Conservation (phyloP, 1,284 basidiomycete species). For the Malassezia pachydermatis region DNA sequence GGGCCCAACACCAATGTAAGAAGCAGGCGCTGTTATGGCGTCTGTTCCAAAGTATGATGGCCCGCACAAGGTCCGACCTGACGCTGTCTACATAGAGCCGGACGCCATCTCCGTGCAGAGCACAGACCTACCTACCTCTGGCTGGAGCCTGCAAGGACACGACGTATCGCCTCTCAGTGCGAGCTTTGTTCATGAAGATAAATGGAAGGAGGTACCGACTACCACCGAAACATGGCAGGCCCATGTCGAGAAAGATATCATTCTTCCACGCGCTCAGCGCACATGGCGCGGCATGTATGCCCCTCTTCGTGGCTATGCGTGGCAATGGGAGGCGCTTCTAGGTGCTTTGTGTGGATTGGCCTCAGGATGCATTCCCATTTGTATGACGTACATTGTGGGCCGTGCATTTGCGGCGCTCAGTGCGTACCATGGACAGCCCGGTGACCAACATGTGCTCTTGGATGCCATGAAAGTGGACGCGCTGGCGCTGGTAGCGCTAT, state of each 20-base stretch:
- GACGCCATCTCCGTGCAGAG: too few species aligned
- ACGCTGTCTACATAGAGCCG: too few species aligned
- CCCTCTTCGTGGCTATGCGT: slow-evolving; percentile 23
- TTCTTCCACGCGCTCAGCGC: slow-evolving; percentile 11
- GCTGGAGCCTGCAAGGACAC: not conserved
- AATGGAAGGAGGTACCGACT: not conserved
- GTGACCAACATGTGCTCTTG: slow-evolving; percentile 44
- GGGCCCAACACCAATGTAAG: too few species aligned
- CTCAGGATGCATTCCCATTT: slow-evolving; percentile 70
- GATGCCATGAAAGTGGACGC: slow-evolving; percentile 52
- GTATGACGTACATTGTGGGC: slow-evolving; percentile 85
- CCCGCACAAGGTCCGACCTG: too few species aligned
- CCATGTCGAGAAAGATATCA: too few species aligned
- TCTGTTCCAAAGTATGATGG: too few species aligned
- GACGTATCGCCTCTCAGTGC: too few species aligned
- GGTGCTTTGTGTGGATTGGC: too few species aligned
- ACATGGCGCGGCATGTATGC: slow-evolving; percentile 28
- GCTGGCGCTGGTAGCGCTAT: slow-evolving; percentile 63
- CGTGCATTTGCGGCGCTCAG: slow-evolving; percentile 71
- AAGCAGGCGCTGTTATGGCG: too few species aligned
- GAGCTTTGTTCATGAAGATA: not conserved
- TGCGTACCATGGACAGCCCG: slow-evolving; percentile 53
- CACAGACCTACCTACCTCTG: not conserved
- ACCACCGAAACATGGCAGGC: not conserved
- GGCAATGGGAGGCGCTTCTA: slow-evolving; percentile 55